phyloP scores from a whole-genome alignment of 768 basidiomycete species.

The Gymnopilus dilepis region DNA sequence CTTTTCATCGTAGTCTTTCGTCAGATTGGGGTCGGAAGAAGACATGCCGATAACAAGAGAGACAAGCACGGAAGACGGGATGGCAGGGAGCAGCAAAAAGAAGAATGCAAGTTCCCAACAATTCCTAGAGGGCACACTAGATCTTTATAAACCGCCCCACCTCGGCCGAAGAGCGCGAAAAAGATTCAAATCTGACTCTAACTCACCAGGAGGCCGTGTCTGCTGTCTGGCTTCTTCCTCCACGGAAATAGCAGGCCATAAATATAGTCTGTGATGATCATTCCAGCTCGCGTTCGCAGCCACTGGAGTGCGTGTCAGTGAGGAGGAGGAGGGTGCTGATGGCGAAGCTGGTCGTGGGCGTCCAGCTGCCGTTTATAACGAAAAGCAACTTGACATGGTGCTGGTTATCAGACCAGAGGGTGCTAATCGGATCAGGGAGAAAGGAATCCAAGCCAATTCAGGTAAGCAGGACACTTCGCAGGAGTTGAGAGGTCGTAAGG shows the following conservation, averaged over 20 bases:
- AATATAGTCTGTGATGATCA: constrained; percentile 9
- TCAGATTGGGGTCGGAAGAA: constrained; percentile 23
- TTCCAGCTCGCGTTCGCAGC: neutral
- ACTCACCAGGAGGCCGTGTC: constrained; percentile 21
- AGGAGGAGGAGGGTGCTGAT: constrained; percentile 1
- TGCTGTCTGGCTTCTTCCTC: constrained; percentile 14
- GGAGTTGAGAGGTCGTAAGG: too few species aligned
- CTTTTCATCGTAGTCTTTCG: constrained; percentile 35
- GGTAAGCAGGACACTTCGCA: neutral
- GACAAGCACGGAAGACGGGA: neutral
- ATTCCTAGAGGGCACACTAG: neutral
- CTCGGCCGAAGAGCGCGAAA: constrained; percentile 16
- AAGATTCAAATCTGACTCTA: neutral
- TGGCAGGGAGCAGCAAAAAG: constrained; percentile 1
- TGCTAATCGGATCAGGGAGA: constrained; percentile 5
- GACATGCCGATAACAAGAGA: constrained; percentile 17
- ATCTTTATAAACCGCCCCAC: constrained; percentile 8
- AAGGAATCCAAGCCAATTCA: constrained; percentile 1
- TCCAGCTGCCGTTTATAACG: neutral
- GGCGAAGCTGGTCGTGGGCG: neutral
- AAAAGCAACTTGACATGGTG: neutral
- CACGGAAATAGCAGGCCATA: constrained; percentile 11
- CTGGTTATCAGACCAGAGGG: neutral
- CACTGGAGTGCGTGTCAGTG: constrained; percentile 1
- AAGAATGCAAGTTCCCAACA: neutral